Evolutionary conservation across 441 rosid genomes (phyloP).

Genomic region (Viola pubescens): DNA sequence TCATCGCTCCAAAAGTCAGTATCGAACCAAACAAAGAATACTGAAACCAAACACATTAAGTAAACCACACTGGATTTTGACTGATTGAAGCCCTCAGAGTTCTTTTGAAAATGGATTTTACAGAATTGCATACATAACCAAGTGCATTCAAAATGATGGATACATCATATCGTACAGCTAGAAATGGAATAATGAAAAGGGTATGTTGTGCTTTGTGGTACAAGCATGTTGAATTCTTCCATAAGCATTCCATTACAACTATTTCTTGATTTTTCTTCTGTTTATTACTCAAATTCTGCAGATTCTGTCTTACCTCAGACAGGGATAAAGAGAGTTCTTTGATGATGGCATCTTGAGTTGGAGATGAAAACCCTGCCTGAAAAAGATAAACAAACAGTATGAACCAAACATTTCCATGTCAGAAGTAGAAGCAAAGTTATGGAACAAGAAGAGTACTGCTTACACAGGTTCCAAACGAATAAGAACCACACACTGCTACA

Average conservation of each 20-base stretch:
- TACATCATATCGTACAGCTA: no score
- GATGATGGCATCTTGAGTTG: constrained; percentile 68
- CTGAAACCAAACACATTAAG: constrained; percentile 29
- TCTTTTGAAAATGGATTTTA: neutral
- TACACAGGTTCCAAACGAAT: constrained; percentile 82
- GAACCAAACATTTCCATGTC: constrained; percentile 1
- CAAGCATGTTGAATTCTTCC: no score
- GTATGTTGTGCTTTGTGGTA: no score
- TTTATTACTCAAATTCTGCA: no score
- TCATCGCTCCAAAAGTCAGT: constrained; percentile 90
- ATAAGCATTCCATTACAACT: no score
- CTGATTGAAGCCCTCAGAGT: neutral
- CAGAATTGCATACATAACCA: neutral
- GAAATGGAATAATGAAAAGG: no score
- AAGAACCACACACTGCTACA: constrained; percentile 86
- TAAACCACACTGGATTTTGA: constrained; percentile 1
- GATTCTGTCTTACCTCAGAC: constrained; percentile 42
- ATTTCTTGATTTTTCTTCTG: no score
- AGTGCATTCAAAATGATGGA: no score
- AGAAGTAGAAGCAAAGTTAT: neutral
- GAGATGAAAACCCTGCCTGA: constrained; percentile 93
- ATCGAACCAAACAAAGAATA: constrained; percentile 86
- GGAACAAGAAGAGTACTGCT: constrained; percentile 20
- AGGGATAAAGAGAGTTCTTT: constrained; percentile 57
- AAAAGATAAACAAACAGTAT: constrained; percentile 16